Evolutionary conservation across 208 protist genomes (phyloP).

Genomic region (Acanthamoeba culbertsoni): DNA sequence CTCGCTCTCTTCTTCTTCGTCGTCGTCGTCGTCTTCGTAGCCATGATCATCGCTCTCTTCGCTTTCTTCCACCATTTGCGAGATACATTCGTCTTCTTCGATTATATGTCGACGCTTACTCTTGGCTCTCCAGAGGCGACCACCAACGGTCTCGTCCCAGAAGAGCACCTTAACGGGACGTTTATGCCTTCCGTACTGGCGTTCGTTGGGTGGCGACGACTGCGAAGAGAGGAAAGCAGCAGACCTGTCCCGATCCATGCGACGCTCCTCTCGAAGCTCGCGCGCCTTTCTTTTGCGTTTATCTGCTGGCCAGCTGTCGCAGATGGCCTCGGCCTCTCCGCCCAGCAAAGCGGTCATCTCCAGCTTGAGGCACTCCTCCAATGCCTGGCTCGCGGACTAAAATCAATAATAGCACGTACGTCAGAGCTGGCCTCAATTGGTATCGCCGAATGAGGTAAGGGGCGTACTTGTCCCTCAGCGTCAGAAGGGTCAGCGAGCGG

Average conservation of each 20-base stretch:
- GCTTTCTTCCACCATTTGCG: neutral
- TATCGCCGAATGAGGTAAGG: neutral
- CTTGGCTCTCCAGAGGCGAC: no score
- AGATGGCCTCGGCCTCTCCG: neutral
- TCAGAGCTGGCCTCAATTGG: neutral
- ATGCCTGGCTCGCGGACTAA: no score
- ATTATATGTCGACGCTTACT: no score
- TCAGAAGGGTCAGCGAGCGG: neutral
- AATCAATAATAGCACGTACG: neutral
- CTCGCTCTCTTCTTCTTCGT: neutral
- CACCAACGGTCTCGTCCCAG: neutral
- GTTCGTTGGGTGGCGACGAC: neutral
- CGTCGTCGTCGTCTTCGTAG: neutral
- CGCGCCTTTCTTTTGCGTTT: neutral
- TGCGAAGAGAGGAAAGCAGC: neutral
- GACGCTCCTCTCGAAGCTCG: neutral
- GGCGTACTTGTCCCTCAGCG: neutral
- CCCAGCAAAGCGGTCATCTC: conserved; percentile 15
- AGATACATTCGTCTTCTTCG: neutral
- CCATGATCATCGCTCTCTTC: neutral
- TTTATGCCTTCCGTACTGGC: neutral
- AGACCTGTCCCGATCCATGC: neutral
- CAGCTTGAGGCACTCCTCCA: neutral
- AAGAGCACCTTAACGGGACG: neutral
- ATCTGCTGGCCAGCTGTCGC: neutral